Evolutionary conservation across 306 rosid species (phyloP).

Genomic region (Vigna reflexopilosa): DNA sequence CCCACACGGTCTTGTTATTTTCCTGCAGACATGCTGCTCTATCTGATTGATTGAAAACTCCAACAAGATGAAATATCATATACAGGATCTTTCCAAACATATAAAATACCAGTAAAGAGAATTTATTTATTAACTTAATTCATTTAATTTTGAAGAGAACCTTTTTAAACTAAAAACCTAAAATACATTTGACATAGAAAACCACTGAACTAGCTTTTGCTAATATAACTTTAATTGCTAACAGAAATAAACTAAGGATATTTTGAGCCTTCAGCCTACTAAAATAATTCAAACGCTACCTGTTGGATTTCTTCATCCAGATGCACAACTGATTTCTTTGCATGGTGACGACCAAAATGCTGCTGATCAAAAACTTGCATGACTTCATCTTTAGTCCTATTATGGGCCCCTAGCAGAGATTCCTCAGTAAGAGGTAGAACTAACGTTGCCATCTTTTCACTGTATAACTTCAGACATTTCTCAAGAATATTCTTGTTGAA

Average conservation of each 20-base stretch:
- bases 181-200: constrained; percentile 7
- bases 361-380: constrained; percentile 78
- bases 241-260: constrained; percentile 20
- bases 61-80: constrained; percentile 8
- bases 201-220: constrained; percentile 19
- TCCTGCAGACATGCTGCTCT: not conserved
- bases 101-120: not conserved
- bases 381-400: constrained; percentile 57
- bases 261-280: constrained; percentile 21
- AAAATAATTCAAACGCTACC: constrained; percentile 53
- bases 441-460: constrained; percentile 63
- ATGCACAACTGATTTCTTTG: constrained; percentile 77
- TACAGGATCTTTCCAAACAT: constrained; percentile 3
- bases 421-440: constrained; percentile 70
- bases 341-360: constrained; percentile 93
- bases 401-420: constrained; percentile 67
- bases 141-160: constrained; percentile 12
- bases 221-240: constrained; percentile 5
- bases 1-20: constrained; percentile 8
- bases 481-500: constrained; percentile 95
- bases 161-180: constrained; percentile 8
- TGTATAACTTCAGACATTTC: constrained; percentile 78
- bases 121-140: constrained; percentile 13
- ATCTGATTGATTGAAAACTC: constrained; percentile 8
- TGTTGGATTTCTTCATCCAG: constrained; percentile 82